These are phyloP conservation scores for Colletotrichum chrysophilum DNA, from an alignment of 2,329 filamentous ascomycete genomes.

Conservation along the genomic window DNA sequence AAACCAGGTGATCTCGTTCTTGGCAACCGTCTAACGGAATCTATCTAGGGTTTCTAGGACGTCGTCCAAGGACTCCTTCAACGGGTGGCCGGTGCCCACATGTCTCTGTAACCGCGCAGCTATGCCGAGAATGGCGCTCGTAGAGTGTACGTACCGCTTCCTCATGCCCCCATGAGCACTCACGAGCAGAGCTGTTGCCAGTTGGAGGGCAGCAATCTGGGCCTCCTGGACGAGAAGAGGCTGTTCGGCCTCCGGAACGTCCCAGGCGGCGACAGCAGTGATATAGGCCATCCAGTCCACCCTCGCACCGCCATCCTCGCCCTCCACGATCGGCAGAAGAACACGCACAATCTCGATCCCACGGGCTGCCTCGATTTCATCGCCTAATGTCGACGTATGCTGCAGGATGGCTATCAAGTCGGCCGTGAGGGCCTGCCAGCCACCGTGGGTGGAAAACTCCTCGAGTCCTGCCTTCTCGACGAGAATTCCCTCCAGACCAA, in stretches of 20 bases:
- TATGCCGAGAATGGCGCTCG: conserved; percentile 54
- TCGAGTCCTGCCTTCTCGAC: conserved; percentile 52
- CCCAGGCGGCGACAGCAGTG: conserved; percentile 55
- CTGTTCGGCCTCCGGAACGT: conserved; percentile 36
- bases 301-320: conserved; percentile 44
- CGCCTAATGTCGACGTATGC: conserved; percentile 25
- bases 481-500: conserved; percentile 63
- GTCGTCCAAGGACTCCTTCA: conserved; percentile 52
- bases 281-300: conserved; percentile 65
- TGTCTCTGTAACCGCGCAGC: conserved; percentile 43
- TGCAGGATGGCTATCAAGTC: conserved; percentile 55
- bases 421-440: conserved; percentile 57
- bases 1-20: not conserved
- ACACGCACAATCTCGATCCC: conserved; percentile 63
- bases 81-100: conserved; percentile 32
- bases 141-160: conserved; percentile 57
- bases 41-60: conserved; percentile 38
- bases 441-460: conserved; percentile 54
- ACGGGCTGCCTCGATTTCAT: conserved; percentile 43
- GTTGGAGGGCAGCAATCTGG: conserved; percentile 58
- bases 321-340: conserved; percentile 57
- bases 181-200: conserved; percentile 57
- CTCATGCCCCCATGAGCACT: conserved; percentile 51
- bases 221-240: conserved; percentile 48
- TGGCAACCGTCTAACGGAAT: conserved; percentile 15